A percentile compares a stretch with the other conserved stretches of the same genome.
Evolutionary conservation across 176 grass and related monocot species (phyloP).

Genomic region (Paspalum vaginatum): DNA sequence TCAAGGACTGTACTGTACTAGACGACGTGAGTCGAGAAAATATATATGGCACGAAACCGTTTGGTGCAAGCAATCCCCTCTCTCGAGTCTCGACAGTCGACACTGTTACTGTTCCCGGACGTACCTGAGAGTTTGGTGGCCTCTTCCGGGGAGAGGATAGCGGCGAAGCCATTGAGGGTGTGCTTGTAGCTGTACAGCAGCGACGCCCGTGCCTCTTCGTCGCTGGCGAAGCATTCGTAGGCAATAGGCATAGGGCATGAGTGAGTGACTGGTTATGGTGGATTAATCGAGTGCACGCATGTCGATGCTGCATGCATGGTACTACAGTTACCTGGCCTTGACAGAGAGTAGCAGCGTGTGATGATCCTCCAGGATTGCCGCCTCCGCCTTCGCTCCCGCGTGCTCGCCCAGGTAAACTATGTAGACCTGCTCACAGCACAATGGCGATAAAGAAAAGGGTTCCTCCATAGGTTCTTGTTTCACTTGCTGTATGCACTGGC

Average conservation of each 20-base stretch:
- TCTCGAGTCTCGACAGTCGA: no score
- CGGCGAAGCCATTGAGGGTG: conserved; percentile 92
- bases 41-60: background rate
- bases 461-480: background rate
- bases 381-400: conserved; percentile 41
- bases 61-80: background rate
- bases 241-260: background rate
- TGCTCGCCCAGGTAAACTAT: conserved; percentile 79
- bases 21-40: background rate
- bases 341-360: conserved; percentile 70
- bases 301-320: conserved; percentile 9
- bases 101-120: background rate
- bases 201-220: conserved; percentile 63
- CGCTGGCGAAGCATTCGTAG: conserved; percentile 29
- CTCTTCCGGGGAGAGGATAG: conserved; percentile 67
- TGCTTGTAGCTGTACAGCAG: conserved; percentile 93
- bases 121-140: conserved; percentile 63
- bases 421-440: conserved; percentile 52
- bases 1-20: background rate
- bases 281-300: no score
- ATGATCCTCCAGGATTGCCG: conserved; percentile 63
- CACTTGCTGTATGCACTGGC: background rate
- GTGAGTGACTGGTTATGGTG: background rate
- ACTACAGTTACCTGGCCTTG: conserved; percentile 56
- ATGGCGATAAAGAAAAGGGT: background rate